Base-by-base conservation (phyloP, 768 basidiomycete genomes). In the Pholiota conissans region DNA sequence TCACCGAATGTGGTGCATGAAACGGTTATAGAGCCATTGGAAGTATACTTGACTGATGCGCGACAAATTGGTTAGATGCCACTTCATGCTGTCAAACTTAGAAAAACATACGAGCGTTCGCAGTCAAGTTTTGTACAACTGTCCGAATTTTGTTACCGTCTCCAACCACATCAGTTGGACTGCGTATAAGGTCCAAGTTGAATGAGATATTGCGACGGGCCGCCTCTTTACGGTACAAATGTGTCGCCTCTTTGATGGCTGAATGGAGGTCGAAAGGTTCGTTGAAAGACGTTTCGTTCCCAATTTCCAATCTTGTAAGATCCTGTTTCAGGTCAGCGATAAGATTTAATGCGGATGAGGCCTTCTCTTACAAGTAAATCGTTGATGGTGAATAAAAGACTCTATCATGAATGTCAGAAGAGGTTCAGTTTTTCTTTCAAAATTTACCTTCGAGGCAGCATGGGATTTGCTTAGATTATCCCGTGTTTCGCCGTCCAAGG, bases 321-420 rank as follows among this genome's bases (percentile, higher is more conserved):
- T 92, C 91, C 82, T 84, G 9, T 3, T 6, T 14, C 24, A 45
- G n/a, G 0, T 20, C 59, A 2, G 13, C 35, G 28, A 45, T 22
- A 18, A 7, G 22, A 2, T 13, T 16, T 1, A 22, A 5, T 7
- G 34, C 35, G 39, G n/a, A 26, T 7, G 24, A 9, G 8, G 34
- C 20, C 20, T 26, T 14, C 11, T 62, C 74, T 13, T 52, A 85
- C 83, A 65, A 93, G 75, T 9, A 93, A 74, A 70, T 93, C 90
- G 67, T 92, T 92, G 70, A 93, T 91, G 3, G 90, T 90, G 73
- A 91, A 92, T 3, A 93, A 72, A 20, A 93, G 72, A 56, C 84
- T 84, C 85, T 85, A 64, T 22, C 49, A 29, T 51, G 49, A 13
- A 32, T 47, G 45, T 26, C 50, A 28, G 34, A 7, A 53, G 48